Percentiles rank a stretch among this genome's conserved stretches.
These are phyloP conservation scores for Aristolochia californica DNA, from an alignment of 164 flowering plant genomes.

Conservation along the genomic window DNA sequence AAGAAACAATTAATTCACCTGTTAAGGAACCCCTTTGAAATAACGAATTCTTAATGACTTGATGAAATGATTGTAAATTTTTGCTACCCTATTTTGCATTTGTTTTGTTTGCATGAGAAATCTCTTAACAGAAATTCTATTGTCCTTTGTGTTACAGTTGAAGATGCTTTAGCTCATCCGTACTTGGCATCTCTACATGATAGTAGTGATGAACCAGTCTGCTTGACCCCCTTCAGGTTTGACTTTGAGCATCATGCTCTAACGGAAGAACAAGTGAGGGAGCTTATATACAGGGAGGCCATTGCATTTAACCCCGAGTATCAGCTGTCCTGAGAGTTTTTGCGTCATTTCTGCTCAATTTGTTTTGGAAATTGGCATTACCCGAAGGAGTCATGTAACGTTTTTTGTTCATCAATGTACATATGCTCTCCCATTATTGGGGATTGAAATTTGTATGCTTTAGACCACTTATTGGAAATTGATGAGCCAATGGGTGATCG, in stretches of 20 bases:
- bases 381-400: too few relatives aligned
- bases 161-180: conserved; percentile 91
- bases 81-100: too few relatives aligned
- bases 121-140: too few relatives aligned
- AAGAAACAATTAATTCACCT: too few relatives aligned
- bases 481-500: too few relatives aligned
- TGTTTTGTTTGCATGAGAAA: too few relatives aligned
- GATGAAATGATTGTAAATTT: too few relatives aligned
- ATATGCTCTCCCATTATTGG: too few relatives aligned
- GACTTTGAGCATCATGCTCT: conserved; percentile 95
- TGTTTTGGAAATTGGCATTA: neutral
- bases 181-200: conserved; percentile 80
- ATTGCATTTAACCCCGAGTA: conserved; percentile 86
- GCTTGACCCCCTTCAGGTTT: conserved; percentile 78
- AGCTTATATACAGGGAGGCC: conserved; percentile 77
- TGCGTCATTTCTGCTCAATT: neutral
- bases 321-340: conserved; percentile 17
- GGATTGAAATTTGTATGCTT: too few relatives aligned
- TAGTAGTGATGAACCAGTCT: conserved; percentile 87
- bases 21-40: too few relatives aligned
- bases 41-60: too few relatives aligned
- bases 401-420: neutral
- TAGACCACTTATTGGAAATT: neutral
- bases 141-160: conserved; percentile 37
- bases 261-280: conserved; percentile 93